Evolutionary conservation across 2,329 filamentous ascomycete species (phyloP).

Genomic region (Penicillium occitanis): DNA sequence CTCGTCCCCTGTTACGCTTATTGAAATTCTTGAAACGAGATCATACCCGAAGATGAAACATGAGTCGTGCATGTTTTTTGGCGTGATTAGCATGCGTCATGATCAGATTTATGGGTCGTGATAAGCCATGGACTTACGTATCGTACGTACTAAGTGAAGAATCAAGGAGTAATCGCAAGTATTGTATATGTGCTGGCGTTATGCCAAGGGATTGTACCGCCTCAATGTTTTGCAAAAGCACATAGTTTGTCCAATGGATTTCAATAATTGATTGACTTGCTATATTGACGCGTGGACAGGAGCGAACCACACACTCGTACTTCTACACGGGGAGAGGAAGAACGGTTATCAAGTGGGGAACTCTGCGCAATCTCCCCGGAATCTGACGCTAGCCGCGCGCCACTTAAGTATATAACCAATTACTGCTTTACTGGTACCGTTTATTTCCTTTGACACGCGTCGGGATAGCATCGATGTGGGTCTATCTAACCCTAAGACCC

Average conservation of each 20-base stretch:
- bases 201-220: neutral
- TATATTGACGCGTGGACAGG: neutral
- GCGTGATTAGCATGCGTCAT: neutral
- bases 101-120: neutral
- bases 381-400: neutral
- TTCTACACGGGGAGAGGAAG: neutral
- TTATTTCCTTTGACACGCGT: neutral
- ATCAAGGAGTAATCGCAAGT: neutral
- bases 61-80: neutral
- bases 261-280: neutral
- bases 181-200: neutral
- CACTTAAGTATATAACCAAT: neutral
- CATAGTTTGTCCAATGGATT: neutral
- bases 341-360: neutral
- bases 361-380: neutral
- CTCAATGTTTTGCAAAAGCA: neutral
- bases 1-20: neutral
- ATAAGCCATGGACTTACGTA: neutral
- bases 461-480: neutral
- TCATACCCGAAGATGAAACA: neutral
- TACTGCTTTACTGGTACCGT: neutral
- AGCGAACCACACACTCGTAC: neutral
- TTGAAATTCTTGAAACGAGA: neutral
- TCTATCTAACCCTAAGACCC: neutral
- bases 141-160: neutral